Base-by-base conservation (phyloP, 345 rosid genomes). In the Lumnitzera littorea region DNA sequence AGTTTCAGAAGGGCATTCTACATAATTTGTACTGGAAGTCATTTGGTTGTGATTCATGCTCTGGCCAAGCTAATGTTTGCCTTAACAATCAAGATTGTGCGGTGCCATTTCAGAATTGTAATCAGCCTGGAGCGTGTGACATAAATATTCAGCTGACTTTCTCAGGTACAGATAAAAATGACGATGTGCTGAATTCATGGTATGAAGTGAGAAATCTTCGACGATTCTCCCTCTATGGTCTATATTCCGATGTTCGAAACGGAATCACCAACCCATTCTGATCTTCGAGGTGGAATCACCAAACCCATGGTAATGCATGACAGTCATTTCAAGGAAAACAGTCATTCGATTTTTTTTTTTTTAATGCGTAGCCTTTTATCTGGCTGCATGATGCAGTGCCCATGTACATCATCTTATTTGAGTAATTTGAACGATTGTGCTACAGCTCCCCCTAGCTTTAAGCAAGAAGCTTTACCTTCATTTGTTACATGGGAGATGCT, bases 141-240 rank as follows among this genome's bases (percentile, higher is more conserved):
- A 15, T 83, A 0, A 72, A 85, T 46, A 87, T 90, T 57, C 99
- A 94, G 53, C 61, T 87, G 23, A 70, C 91, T 5, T 94, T 87
- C 74, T 84, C 97, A 0, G 97, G 99, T 15, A 94, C 96, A 4
- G 99, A 87, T 74, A 79, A 67, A 81, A 84, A 82, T 76, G 71
- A 84, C 0, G 83, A 80, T 61, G 75, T 81, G 3, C 74, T 94
- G 31, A 87, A 89, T 74, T 78, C 95, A 4, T 94, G 97, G 99
- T 94, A 89, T 14, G 97, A 94, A 74, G 85, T 94, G 3, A 76
- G 65, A 52, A 84, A 86, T 12, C 86, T 94, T 53, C 66, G 87
- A 64, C 85, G 70, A 55, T 66, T 74, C 72, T 94, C 97, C 1
- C 84, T 94, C 49, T 76, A 65, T 51, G 78, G 72, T 43, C 79